Evolutionary conservation across 2,329 filamentous ascomycete species (phyloP), one percentile per base, ranked within the genome.

Genomic region (Cercospora zeina): DNA sequence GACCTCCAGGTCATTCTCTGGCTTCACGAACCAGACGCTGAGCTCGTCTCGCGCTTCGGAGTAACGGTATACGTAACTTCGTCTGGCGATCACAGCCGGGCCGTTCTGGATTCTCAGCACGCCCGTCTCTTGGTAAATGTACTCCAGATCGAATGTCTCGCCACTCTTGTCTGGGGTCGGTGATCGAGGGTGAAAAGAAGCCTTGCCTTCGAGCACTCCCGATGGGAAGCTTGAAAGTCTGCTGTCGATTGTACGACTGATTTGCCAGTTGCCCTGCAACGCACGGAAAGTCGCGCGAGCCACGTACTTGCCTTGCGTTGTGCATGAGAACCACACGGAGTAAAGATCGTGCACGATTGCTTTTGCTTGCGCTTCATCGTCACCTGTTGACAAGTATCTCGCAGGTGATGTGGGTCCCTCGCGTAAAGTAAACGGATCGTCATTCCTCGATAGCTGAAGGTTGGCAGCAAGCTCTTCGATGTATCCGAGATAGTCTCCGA

Each of bases 401-500:
- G 77, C 68, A 62, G 73, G 47, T 68, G 72, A 75, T 42, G 54
- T 73, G 74, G 56, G 80, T 49, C 77, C 89, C 84, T 54, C 84
- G 77, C 62, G 85, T 76, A 71, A 68, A 1, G 70, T 69, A 14
- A 75, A 76, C 0, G 75, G n/a, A 67, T 72, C 14, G 67, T 81
- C 31, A 70, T 73, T 70, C 2, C 81, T 77, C 13, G 67, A 36
- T 8, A 91, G 78, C 0, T 77, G 80, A 2, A 91, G 77, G 0
- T 85, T 83, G 1, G 80, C 73, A 11, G 86, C 80, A 62, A 93
- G 86, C 11, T 89, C 84, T 67, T 91, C 86, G 81, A 93, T 87
- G 11, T 93, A 76, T 64, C 87, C 93, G 7, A 86, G 76, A 73
- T 93, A 93, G 74, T 96, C 91, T 9, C 87, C 87, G 87, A 93